Conservation (phyloP, 2,329 filamentous ascomycete genomes). For the Trichoderma sp. region DNA sequence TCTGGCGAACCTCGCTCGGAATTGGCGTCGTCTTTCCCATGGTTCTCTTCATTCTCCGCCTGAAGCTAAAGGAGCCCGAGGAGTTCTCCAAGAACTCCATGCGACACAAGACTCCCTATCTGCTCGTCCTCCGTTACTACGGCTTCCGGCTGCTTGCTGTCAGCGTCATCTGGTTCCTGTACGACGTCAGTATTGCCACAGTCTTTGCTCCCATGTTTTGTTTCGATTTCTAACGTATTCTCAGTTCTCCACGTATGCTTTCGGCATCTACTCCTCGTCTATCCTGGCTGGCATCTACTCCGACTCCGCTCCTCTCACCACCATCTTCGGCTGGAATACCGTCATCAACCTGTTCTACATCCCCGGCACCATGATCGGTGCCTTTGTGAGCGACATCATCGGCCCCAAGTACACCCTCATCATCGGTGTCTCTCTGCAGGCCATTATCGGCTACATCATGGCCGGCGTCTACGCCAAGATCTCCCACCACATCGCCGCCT, state of each 20-base stretch:
- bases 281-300: constrained; percentile 71
- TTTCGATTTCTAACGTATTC: constrained; percentile 7
- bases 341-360: constrained; percentile 89
- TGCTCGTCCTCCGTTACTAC: constrained; percentile 65
- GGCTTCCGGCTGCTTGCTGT: constrained; percentile 72
- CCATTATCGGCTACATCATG: constrained; percentile 85
- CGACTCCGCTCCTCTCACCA: constrained; percentile 64
- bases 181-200: constrained; percentile 57
- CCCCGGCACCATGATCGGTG: constrained; percentile 77
- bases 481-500: constrained; percentile 51
- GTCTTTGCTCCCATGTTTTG: accelerated
- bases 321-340: constrained; percentile 84
- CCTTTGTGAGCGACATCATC: constrained; percentile 74
- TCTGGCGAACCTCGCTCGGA: constrained; percentile 81
- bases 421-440: constrained; percentile 71
- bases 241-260: constrained; percentile 78
- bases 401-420: constrained; percentile 76
- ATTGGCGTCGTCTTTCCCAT: constrained; percentile 78
- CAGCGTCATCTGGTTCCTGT: constrained; percentile 81
- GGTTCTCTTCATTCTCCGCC: constrained; percentile 68
- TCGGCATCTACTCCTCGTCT: constrained; percentile 79
- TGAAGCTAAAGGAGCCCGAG: constrained; percentile 76
- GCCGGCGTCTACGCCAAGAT: constrained; percentile 74
- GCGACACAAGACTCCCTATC: constrained; percentile 60
- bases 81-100: constrained; percentile 73